A percentile compares a stretch with the other conserved stretches of the same genome.
phyloP scores from a whole-genome alignment of 2,329 filamentous ascomycete genomes.

The Diaporthe aspalathi region DNA sequence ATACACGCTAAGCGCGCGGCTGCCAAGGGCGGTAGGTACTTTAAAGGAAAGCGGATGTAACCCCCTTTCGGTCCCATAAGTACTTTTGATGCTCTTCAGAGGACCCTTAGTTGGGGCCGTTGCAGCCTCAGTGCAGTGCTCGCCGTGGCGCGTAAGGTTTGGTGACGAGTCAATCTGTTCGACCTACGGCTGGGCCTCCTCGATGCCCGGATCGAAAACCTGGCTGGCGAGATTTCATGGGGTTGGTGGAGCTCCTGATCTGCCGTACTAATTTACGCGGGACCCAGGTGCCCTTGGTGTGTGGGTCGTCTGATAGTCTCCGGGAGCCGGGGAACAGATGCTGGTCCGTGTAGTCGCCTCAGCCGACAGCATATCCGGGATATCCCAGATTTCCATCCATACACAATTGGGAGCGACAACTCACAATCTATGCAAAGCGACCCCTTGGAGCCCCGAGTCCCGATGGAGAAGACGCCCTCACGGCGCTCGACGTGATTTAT shows the following conservation, averaged over 20 bases:
- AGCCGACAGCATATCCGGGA: background rate
- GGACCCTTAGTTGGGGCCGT: no score
- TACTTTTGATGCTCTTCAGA: background rate
- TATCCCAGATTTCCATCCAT: background rate
- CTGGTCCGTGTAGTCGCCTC: background rate
- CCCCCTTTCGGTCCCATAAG: background rate
- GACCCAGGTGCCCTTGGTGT: constrained; percentile 5
- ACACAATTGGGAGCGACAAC: background rate
- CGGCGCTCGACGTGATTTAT: background rate
- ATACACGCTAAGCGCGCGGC: constrained; percentile 1
- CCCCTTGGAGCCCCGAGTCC: background rate
- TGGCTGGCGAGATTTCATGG: constrained; percentile 22
- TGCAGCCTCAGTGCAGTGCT: background rate
- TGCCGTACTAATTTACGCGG: constrained; percentile 20
- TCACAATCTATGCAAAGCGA: constrained; percentile 16
- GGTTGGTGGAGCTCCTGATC: constrained; percentile 21
- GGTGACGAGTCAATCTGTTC: background rate
- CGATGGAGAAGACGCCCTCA: background rate
- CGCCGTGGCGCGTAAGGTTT: background rate
- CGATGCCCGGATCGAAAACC: background rate
- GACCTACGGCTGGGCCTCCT: background rate
- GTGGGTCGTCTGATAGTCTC: constrained; percentile 20
- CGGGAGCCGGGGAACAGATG: constrained; percentile 13
- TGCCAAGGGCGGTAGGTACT: background rate
- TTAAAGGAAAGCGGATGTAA: background rate